Evolutionary conservation across 192 early-diverging fungal species (phyloP), one percentile per base, ranked within the genome.

Genomic region (Gamsiella multidivaricata): DNA sequence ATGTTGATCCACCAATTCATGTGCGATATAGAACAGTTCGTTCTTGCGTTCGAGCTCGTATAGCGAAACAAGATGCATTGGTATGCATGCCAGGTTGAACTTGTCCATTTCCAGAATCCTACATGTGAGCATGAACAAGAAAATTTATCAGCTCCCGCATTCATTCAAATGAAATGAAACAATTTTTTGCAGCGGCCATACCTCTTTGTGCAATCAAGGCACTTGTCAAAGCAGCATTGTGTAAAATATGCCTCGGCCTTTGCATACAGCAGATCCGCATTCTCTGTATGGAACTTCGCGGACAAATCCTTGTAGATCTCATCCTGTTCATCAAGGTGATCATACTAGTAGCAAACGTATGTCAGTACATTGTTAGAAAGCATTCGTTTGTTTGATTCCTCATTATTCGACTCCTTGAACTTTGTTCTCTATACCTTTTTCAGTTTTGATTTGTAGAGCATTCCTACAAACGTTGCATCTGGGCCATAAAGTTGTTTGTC

Each of bases 1-100:
- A 25, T 84, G 87, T 10, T 81, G 70, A 47, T 92, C 83, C 0
- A 92, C 88, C 0, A 96, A 80, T 42, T 90, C 83, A 64, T 96
- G 93, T 1, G 92, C 85, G 23, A 92, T 80, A 49, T 82, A 75
- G 69, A 93, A 95, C 23, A 96, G 83, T 34, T 90, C 86, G 63
- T 88, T 91, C 28, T 86, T 89, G 39, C 70, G 65, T 12, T 80
- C 69, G 7, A 92, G 80, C 52, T 93, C 86, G 54, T 82, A 86
- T 3, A 96, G 81, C 62, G 90, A 90, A 2, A 88, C 79, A n/a
- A 92, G 57, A 52, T 93, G 90, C 18, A 86, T 80, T 3, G 89
- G 85, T 20, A 96, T 83, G 45, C 82, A 80, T 2, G 80, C 63
- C 43, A 76, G 69, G 70, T 93, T 89, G 61, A 82, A 82, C 18